Percentiles rank a stretch among this genome's conserved stretches.
Conservation (phyloP, 2,329 filamentous ascomycete genomes). For the Metarhizium humberi region DNA sequence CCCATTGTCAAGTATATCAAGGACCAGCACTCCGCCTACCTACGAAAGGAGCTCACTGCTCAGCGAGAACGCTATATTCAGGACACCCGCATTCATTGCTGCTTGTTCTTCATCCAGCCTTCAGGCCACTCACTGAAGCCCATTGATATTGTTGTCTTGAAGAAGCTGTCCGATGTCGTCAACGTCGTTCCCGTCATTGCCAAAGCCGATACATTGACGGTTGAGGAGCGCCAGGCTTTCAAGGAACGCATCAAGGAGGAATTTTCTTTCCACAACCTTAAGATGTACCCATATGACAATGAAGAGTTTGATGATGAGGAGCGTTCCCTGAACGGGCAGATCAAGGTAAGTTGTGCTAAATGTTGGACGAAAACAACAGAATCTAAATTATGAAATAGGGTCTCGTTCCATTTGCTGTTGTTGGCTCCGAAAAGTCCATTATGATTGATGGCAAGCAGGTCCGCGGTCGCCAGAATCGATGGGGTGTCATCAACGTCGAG, state of each 20-base stretch:
- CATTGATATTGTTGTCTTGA: constrained; percentile 97
- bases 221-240: constrained; percentile 92
- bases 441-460: constrained; percentile 97
- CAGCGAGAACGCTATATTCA: constrained; percentile 99
- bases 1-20: constrained; percentile 99
- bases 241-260: constrained; percentile 99
- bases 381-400: constrained; percentile 41
- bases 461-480: constrained; percentile 94
- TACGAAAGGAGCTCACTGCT: constrained; percentile 97
- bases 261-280: constrained; percentile 98
- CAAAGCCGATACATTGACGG: constrained; percentile 91
- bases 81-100: constrained; percentile 98
- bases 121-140: constrained; percentile 97
- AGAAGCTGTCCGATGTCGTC: constrained; percentile 98
- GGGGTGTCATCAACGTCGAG: constrained; percentile 99
- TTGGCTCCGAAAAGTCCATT: constrained; percentile 96
- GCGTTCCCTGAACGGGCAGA: constrained; percentile 83
- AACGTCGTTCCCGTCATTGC: constrained; percentile 98
- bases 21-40: constrained; percentile 98
- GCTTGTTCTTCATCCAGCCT: constrained; percentile 98
- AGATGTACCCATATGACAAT: constrained; percentile 99
- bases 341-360: constrained; percentile 60
- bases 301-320: constrained; percentile 98
- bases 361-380: neutral
- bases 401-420: constrained; percentile 93